phyloP scores from a whole-genome alignment of 345 rosid genomes.

The Chamaenerion angustifolium region DNA sequence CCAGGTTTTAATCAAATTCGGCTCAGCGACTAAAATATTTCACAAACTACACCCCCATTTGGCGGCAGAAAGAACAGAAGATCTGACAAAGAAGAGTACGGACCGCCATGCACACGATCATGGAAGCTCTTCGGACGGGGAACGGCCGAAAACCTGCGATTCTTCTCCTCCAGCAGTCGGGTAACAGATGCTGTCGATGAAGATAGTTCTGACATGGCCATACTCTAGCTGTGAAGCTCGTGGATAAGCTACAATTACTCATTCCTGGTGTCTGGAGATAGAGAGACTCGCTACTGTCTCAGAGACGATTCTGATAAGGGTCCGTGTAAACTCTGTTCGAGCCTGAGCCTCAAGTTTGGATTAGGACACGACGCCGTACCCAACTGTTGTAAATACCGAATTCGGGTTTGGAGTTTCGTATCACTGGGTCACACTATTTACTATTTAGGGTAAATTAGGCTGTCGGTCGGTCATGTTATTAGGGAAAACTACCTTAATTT shows the following conservation, averaged over 20 bases:
- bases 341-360: no score
- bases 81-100: slow-evolving; percentile 9
- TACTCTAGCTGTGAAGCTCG: slow-evolving; percentile 33
- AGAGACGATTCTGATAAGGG: no score
- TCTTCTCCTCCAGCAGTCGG: slow-evolving; percentile 10
- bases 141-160: slow-evolving; percentile 15
- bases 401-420: no score
- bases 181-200: slow-evolving; percentile 11
- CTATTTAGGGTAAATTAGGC: no score
- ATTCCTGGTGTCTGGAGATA: no score
- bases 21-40: neutral
- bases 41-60: neutral
- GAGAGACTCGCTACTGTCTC: no score
- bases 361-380: no score
- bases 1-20: neutral
- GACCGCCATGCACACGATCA: slow-evolving; percentile 82
- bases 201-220: slow-evolving; percentile 12
- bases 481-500: no score
- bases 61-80: neutral
- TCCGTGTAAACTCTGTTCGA: no score
- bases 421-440: no score
- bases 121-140: slow-evolving; percentile 19
- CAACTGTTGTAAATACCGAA: neutral
- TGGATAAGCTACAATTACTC: slow-evolving; percentile 2
- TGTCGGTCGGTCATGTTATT: no score